A percentile compares a stretch with the other conserved stretches of the same genome.
phyloP scores from a whole-genome alignment of 352 stramenopile genomes.

The Globisporangium rhizosaccharum region DNA sequence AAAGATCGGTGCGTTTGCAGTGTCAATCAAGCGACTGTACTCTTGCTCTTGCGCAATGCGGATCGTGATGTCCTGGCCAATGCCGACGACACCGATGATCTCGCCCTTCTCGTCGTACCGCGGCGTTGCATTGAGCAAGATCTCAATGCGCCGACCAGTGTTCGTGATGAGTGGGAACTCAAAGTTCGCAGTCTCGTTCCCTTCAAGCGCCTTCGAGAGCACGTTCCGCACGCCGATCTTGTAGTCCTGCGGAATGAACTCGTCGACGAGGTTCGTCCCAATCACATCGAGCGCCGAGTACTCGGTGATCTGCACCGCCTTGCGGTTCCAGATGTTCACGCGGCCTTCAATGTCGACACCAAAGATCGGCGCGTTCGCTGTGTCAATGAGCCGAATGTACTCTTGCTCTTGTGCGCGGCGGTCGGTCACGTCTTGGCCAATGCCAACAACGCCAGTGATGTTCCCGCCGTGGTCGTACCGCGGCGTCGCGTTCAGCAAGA shows the following conservation, averaged over 20 bases:
- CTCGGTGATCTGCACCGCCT: conserved; percentile 86
- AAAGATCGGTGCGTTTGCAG: conserved; percentile 88
- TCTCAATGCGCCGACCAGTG: conserved; percentile 65
- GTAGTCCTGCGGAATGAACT: conserved; percentile 84
- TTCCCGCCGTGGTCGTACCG: conserved; percentile 63
- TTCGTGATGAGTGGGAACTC: conserved; percentile 87
- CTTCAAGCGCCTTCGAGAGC: conserved; percentile 55
- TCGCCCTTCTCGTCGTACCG: conserved; percentile 77
- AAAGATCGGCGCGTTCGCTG: conserved; percentile 88
- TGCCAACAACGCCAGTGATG: conserved; percentile 74
- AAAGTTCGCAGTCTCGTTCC: conserved; percentile 74
- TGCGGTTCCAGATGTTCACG: conserved; percentile 91
- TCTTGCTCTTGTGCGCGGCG: conserved; percentile 82
- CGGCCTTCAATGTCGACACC: conserved; percentile 76
- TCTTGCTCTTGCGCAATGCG: conserved; percentile 90
- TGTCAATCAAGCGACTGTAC: conserved; percentile 85
- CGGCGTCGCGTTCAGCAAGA: conserved; percentile 76
- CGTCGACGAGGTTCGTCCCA: conserved; percentile 81
- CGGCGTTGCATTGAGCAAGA: conserved; percentile 78
- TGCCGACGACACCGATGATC: conserved; percentile 81
- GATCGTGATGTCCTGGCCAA: conserved; percentile 82
- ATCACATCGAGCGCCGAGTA: conserved; percentile 89
- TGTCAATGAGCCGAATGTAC: conserved; percentile 86
- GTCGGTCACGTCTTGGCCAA: conserved; percentile 81
- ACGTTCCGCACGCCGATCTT: conserved; percentile 52